Percentiles rank a stretch among this genome's conserved stretches.
These are phyloP conservation scores for Thelonectria olida DNA, from an alignment of 2,329 filamentous ascomycete species.

Conservation along the genomic window DNA sequence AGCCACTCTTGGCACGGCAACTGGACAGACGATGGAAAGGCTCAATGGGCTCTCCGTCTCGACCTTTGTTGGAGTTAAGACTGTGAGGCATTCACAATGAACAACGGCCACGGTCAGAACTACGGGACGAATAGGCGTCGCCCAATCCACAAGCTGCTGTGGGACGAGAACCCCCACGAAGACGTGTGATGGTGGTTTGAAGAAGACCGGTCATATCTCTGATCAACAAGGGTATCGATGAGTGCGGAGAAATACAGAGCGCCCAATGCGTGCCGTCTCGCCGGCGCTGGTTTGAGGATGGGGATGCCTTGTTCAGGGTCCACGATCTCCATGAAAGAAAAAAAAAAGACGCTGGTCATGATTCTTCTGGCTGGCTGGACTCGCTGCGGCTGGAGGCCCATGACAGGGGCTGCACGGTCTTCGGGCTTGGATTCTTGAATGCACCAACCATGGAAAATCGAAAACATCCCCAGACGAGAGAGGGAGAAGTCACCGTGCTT, in stretches of 20 bases:
- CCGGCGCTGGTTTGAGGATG: constrained; percentile 3
- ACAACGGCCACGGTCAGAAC: neutral
- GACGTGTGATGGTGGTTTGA: constrained; percentile 11
- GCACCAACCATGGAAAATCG: constrained; percentile 24
- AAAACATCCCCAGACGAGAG: constrained; percentile 2
- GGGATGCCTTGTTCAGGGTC: constrained; percentile 9
- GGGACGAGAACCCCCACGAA: constrained; percentile 8
- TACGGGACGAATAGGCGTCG: neutral
- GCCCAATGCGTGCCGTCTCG: neutral
- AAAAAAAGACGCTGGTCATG: neutral
- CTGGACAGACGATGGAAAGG: constrained; percentile 10
- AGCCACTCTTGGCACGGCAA: constrained; percentile 25
- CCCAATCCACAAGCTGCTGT: constrained; percentile 8
- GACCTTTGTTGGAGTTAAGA: neutral
- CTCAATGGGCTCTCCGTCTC: neutral
- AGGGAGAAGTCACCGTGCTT: constrained; percentile 11
- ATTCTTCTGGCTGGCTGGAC: constrained; percentile 23
- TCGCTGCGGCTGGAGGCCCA: neutral
- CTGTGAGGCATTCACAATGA: neutral
- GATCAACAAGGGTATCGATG: neutral
- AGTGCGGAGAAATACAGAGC: neutral
- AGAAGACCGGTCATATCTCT: neutral
- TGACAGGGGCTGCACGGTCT: constrained; percentile 32
- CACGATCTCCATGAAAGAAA: constrained; percentile 1
- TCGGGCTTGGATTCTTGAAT: neutral